Evolutionary conservation across 805 yeast species (phyloP), one percentile per base, ranked within the genome.

Genomic region (Candida tammaniensis): DNA sequence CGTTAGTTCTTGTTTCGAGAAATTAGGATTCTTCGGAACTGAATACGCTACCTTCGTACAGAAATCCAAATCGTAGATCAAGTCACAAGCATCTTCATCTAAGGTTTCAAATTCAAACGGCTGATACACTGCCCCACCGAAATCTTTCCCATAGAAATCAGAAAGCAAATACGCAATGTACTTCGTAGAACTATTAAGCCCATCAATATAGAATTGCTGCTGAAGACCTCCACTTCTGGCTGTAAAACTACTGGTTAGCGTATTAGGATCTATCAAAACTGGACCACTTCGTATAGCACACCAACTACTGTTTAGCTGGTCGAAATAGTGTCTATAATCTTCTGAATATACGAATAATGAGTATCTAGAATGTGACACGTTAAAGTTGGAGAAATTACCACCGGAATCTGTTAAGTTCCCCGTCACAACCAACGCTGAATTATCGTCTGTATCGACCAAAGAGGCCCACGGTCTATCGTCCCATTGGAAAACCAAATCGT

Each of bases 11-110:
- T 31, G 30, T 20, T 40, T 47, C 0, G 47, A 15, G 7, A 39
- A 26, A 21, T 39, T 29, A 7, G 31, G 33, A 11, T 60, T 61
- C 5, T 56, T 68, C 0, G 98, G 98, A 0, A 86, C 96, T 0
- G 95, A 73, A 59, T 89, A 91, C 1, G 96, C 93, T 16, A 91
- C 94, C 29, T 76, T 74, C 19, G 68, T 57, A 57, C 98, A 91
- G 50, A 88, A 88, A 2, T 75, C 79, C 39, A 91, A 65, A 39
- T 77, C 83, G 53, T 76, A 86, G 12, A 88, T 74, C 31, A 89
- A 59, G 40, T 82, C 76, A 55, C 98, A 91, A 1, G 85, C 73
- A 13, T 65, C 61, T 2, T 68, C 52, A 17, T 55, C 57, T 55
- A 74, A 57, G 2, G 86, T 77, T 25, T 74, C 70, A 39, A 91